These are phyloP conservation scores for Thermothielavioides terrestris DNA, from an alignment of 495 filamentous ascomycete genomes.

Conservation along the genomic window DNA sequence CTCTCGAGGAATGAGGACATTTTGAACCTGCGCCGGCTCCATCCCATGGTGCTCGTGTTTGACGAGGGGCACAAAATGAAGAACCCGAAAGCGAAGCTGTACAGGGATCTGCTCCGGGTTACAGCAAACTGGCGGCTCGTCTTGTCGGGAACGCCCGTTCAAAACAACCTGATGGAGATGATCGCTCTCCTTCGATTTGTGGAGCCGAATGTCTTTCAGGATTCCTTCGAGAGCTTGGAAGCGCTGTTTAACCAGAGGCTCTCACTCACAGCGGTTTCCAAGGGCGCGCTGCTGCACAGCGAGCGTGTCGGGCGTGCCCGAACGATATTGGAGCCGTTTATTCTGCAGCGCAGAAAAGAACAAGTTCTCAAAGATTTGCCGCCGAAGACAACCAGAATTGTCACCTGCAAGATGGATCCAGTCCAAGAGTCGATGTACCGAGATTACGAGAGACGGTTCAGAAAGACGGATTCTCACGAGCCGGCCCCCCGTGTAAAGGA, in stretches of 20 bases:
- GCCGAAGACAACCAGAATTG: slow-evolving; percentile 65
- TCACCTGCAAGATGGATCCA: slow-evolving; percentile 67
- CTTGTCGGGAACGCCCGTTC: slow-evolving; percentile 86
- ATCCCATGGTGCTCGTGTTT: slow-evolving; percentile 64
- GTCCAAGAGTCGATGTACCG: slow-evolving; percentile 65
- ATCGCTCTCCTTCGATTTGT: slow-evolving; percentile 84
- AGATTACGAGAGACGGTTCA: slow-evolving; percentile 31
- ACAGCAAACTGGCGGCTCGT: slow-evolving; percentile 70
- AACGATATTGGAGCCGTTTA: slow-evolving; percentile 90
- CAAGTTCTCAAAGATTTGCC: slow-evolving; percentile 87
- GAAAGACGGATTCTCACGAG: slow-evolving; percentile 42
- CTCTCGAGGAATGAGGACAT: slow-evolving; percentile 34
- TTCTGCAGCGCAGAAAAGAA: slow-evolving; percentile 85
- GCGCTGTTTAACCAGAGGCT: slow-evolving; percentile 86
- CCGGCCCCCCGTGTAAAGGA: slow-evolving; percentile 23
- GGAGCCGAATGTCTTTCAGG: slow-evolving; percentile 73
- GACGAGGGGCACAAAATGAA: slow-evolving; percentile 92
- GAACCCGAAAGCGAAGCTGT: slow-evolving; percentile 71
- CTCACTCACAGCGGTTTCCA: slow-evolving; percentile 63
- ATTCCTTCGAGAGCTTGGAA: slow-evolving; percentile 60
- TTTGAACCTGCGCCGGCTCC: slow-evolving; percentile 26
- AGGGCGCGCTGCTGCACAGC: slow-evolving; percentile 67
- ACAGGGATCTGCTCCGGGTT: slow-evolving; percentile 71
- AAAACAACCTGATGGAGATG: slow-evolving; percentile 92
- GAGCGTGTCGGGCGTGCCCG: slow-evolving; percentile 80